Evolutionary conservation across 441 rosid species (phyloP).

Genomic region (Corymbia calophylla): DNA sequence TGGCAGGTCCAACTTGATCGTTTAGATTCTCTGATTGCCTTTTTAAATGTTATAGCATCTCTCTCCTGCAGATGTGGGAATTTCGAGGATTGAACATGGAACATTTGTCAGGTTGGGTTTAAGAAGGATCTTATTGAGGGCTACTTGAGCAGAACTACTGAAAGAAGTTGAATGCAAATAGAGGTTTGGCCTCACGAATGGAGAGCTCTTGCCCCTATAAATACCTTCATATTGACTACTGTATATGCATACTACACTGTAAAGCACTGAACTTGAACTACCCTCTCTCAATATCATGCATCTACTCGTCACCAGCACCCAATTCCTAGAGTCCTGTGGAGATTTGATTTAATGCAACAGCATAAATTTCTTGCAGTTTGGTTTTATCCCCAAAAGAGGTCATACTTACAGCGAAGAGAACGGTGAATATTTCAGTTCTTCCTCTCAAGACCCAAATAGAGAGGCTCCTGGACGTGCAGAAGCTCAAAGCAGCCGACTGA

Average conservation of each 20-base stretch:
- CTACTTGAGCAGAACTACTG: background rate
- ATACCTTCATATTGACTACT: background rate
- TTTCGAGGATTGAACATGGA: background rate
- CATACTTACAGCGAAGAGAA: constrained; percentile 39
- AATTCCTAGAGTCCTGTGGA: background rate
- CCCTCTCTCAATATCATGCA: background rate
- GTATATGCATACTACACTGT: background rate
- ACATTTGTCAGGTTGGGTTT: background rate
- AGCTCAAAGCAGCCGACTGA: constrained; percentile 39
- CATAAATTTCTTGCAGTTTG: background rate
- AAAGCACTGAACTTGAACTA: background rate
- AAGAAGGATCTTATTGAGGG: background rate
- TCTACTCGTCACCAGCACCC: background rate
- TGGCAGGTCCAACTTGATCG: background rate
- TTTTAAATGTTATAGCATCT: background rate
- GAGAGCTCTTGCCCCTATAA: background rate
- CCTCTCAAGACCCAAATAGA: constrained; percentile 42
- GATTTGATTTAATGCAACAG: background rate
- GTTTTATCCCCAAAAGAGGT: background rate
- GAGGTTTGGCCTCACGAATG: background rate
- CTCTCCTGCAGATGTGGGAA: background rate
- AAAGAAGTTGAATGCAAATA: background rate
- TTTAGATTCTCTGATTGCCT: background rate
- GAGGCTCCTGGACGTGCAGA: constrained; percentile 18
- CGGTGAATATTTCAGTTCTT: constrained; percentile 25